A percentile compares a stretch with the other conserved stretches of the same genome.
These are phyloP conservation scores for Penicillium aurantiogriseum DNA, from an alignment of 2,329 filamentous ascomycete genomes.

Conservation along the genomic window DNA sequence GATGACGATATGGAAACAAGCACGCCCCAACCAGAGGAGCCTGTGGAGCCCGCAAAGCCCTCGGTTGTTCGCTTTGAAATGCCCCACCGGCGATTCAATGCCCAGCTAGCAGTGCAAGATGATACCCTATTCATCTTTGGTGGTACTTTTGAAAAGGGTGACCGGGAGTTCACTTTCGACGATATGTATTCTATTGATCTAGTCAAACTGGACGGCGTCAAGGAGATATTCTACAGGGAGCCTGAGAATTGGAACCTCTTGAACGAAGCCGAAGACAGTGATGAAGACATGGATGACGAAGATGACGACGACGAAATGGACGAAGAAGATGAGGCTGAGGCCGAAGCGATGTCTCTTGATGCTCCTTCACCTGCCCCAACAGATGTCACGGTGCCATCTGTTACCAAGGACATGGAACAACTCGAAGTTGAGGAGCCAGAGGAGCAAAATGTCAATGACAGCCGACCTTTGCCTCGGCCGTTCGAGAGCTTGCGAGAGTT, in stretches of 20 bases:
- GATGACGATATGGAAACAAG: constrained; percentile 40
- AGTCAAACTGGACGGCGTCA: constrained; percentile 91
- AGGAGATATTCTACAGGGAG: constrained; percentile 82
- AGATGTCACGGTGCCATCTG: constrained; percentile 37
- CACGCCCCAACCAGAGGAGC: constrained; percentile 54
- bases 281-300: constrained; percentile 54
- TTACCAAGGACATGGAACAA: constrained; percentile 39
- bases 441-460: constrained; percentile 62
- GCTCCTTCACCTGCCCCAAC: constrained; percentile 37
- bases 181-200: constrained; percentile 91
- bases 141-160: constrained; percentile 91
- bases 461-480: constrained; percentile 71
- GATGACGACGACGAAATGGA: constrained; percentile 44
- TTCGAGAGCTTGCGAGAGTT: constrained; percentile 92
- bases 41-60: constrained; percentile 54
- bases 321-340: constrained; percentile 32
- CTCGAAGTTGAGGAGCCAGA: constrained; percentile 42
- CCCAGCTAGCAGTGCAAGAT: constrained; percentile 84
- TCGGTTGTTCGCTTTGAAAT: constrained; percentile 73
- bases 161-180: constrained; percentile 92
- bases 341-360: constrained; percentile 47
- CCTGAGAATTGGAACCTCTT: constrained; percentile 78
- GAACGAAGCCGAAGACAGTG: constrained; percentile 56
- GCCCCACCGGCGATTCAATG: constrained; percentile 87
- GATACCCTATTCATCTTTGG: constrained; percentile 93